Conservation (phyloP, 2,329 filamentous ascomycete genomes). For the Domatiomyces globalis region DNA sequence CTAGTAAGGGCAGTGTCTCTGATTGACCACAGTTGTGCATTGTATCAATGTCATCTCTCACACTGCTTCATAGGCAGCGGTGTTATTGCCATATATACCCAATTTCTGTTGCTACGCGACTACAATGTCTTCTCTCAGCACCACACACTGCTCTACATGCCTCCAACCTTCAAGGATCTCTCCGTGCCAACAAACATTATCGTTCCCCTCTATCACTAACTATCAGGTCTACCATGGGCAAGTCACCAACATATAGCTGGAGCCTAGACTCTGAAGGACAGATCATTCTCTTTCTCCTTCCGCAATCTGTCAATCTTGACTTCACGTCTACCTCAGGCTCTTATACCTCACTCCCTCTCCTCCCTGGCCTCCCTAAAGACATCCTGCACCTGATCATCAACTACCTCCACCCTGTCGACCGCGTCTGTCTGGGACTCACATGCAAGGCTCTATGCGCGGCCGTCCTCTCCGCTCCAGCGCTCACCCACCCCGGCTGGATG, state of each 20-base stretch:
- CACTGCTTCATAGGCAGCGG: background rate
- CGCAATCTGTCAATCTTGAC: background rate
- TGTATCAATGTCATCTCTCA: background rate
- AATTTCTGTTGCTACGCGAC: no score
- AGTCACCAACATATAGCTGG: background rate
- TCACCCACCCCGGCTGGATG: conserved; percentile 4
- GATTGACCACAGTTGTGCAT: background rate
- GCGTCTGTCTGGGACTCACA: conserved; percentile 16
- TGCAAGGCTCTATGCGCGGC: conserved; percentile 12
- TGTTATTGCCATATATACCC: background rate
- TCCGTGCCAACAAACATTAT: background rate
- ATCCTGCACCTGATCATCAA: conserved; percentile 12
- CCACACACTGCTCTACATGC: no score
- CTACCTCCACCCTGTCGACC: conserved; percentile 14
- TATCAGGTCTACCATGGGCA: background rate
- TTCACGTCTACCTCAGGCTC: background rate
- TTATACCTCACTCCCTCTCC: background rate
- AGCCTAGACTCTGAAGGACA: background rate
- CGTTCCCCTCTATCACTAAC: background rate
- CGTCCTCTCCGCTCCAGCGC: conserved; percentile 7
- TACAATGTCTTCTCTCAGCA: background rate
- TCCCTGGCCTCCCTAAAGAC: conserved; percentile 9
- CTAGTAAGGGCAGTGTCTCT: background rate
- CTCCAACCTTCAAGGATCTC: background rate
- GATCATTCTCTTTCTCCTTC: background rate